These are phyloP conservation scores for Coemansia sp. DNA, from an alignment of 192 early-diverging fungal species.

Conservation along the genomic window DNA sequence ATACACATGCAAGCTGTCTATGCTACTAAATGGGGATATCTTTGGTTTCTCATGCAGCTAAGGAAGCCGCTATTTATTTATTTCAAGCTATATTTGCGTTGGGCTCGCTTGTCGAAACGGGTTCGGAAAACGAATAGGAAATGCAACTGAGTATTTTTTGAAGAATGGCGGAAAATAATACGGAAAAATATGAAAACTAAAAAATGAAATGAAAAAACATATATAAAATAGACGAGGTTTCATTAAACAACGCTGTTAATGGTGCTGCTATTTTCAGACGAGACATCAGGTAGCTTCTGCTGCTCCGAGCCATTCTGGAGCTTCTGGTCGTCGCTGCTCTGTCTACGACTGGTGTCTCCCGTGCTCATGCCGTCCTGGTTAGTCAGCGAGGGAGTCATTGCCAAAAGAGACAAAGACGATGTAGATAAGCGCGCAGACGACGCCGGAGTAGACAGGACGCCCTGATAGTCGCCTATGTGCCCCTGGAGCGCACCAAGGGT, in stretches of 20 bases:
- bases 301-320: not conserved
- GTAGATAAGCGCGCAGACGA: conserved; percentile 43
- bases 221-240: not conserved
- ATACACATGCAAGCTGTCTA: not conserved
- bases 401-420: conserved; percentile 41
- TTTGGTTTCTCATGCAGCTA: too few relatives aligned
- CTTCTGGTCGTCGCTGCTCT: conserved; percentile 18
- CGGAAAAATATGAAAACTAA: not conserved
- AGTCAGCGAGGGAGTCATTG: conserved; percentile 24
- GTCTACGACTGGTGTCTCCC: conserved; percentile 14
- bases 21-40: too few relatives aligned
- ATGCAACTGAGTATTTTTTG: too few relatives aligned
- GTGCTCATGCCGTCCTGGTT: conserved; percentile 6
- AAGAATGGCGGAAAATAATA: not conserved
- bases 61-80: too few relatives aligned
- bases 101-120: too few relatives aligned
- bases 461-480: conserved; percentile 23
- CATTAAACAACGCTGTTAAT: not conserved
- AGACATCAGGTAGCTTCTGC: not conserved
- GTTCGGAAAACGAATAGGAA: too few relatives aligned
- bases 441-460: conserved; percentile 41
- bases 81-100: too few relatives aligned
- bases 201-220: not conserved
- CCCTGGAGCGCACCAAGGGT: not conserved
- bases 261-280: not conserved